phyloP scores from a whole-genome alignment of 805 yeast species.

The Kodamaea lidongshanica region DNA sequence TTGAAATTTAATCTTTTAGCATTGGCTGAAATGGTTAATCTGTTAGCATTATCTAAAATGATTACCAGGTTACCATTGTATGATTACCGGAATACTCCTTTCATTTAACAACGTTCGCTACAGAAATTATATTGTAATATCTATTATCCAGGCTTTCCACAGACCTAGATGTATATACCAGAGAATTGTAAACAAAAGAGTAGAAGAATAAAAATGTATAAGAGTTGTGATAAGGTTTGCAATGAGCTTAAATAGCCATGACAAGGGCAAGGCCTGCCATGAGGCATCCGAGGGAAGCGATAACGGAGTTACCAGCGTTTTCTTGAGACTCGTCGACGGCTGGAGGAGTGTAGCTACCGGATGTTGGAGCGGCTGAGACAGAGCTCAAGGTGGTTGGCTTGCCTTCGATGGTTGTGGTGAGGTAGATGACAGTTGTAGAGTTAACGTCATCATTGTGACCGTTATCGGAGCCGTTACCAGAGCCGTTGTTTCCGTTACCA shows the following conservation, averaged over 20 bases:
- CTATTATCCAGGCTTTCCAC: too few species aligned
- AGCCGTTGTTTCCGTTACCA: slow-evolving; percentile 3
- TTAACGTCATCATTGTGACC: slow-evolving; percentile 1
- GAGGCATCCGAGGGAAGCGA: slow-evolving; percentile 9
- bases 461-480: slow-evolving; percentile 1
- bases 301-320: slow-evolving; percentile 8
- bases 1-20: too few species aligned
- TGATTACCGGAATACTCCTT: too few species aligned
- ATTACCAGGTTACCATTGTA: too few species aligned
- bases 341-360: slow-evolving; percentile 6
- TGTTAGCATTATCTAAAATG: too few species aligned
- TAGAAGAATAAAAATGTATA: slow-evolving; percentile 4
- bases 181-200: too few species aligned
- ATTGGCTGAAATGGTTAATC: too few species aligned
- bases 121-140: too few species aligned
- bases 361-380: slow-evolving; percentile 4
- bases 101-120: too few species aligned
- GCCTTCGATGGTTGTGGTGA: slow-evolving; percentile 8
- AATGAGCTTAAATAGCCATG: slow-evolving; percentile 9
- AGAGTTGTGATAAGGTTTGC: not conserved
- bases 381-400: slow-evolving; percentile 6
- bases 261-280: slow-evolving; percentile 9
- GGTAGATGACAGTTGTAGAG: slow-evolving; percentile 1
- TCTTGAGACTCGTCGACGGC: slow-evolving; percentile 8
- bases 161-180: too few species aligned